Evolutionary conservation across 345 rosid species (phyloP), one percentile per base, ranked within the genome.

Genomic region (Ailanthus altissimus): DNA sequence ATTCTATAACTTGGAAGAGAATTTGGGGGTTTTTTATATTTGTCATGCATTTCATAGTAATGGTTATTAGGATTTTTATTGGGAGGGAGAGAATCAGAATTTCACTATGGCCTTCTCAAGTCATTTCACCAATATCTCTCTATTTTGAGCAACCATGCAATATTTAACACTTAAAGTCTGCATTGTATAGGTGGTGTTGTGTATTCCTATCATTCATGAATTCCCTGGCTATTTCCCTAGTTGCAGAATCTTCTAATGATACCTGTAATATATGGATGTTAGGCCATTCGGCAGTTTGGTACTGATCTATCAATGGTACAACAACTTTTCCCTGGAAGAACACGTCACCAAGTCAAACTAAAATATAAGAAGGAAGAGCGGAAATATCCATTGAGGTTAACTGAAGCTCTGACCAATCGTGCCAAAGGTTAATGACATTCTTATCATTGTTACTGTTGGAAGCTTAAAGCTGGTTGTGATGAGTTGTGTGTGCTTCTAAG

Each of bases 291-390:
- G 65, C 93, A 93, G 83, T 94, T 93, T 77, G 98, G 98, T 58
- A 85, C 93, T 63, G 94, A 93, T 83, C 84, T 94, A 23, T 84
- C 92, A 5, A 83, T 90, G 93, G 84, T 93, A 66, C 91, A 85
- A 81, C 95, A 84, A 64, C 86, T 93, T 75, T 94, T 91, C 71
- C 92, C 95, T 67, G 75, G 87, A 16, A 77, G 88, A 84, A 85
- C 94, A 2, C 97, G 94, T 56, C 88, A 82, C 63, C 98, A 91
- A 75, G 80, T 91, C 74, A 93, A 92, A 80, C 83, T 88, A 61
- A 94, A 94, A 74, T 89, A 56, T 77, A 90, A 93, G 84, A 84
- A 84, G 82, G 98, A 94, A 86, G 97, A 91, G 84, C 94, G 94
- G 2, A 72, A 85, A 62, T 77, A 82, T 58, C 97, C 94, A 45